Conservation (phyloP, 345 rosid genomes). For the Hevea brasiliensis region DNA sequence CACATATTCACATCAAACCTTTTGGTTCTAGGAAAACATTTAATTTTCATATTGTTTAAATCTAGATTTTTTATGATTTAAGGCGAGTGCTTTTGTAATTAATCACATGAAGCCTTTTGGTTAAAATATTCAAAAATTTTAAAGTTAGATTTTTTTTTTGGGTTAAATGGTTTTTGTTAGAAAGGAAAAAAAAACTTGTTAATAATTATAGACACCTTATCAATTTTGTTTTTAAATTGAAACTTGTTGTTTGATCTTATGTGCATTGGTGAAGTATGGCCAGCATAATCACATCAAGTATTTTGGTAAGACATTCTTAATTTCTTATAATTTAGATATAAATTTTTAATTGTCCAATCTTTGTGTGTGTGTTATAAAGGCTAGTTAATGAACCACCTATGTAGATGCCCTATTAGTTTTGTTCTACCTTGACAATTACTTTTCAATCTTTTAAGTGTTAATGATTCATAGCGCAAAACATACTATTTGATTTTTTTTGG, state of each 20-base stretch:
- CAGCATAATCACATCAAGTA: background rate
- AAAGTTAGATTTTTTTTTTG: background rate
- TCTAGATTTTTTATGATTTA: background rate
- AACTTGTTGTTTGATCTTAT: background rate
- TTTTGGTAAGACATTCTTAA: too few species aligned
- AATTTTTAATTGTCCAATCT: too few species aligned
- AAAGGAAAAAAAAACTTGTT: background rate
- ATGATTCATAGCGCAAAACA: too few species aligned
- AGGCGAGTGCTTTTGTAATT: background rate
- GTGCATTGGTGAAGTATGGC: background rate
- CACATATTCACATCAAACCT: background rate
- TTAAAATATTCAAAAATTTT: too few species aligned
- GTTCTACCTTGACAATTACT: too few species aligned
- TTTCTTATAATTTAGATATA: too few species aligned
- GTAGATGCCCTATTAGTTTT: too few species aligned
- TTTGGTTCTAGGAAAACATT: background rate
- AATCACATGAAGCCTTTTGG: background rate
- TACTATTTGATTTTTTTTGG: too few species aligned
- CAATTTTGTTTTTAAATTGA: background rate
- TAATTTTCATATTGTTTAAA: background rate
- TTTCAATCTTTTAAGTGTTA: too few species aligned
- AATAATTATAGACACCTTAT: too few species aligned
- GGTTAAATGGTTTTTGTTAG: background rate
- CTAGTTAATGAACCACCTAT: too few species aligned
- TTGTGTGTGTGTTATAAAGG: too few species aligned